A percentile compares a stretch with the other conserved stretches of the same genome.
Evolutionary conservation across 2,329 filamentous ascomycete genomes (phyloP).

Genomic region (Xylaria sp.): DNA sequence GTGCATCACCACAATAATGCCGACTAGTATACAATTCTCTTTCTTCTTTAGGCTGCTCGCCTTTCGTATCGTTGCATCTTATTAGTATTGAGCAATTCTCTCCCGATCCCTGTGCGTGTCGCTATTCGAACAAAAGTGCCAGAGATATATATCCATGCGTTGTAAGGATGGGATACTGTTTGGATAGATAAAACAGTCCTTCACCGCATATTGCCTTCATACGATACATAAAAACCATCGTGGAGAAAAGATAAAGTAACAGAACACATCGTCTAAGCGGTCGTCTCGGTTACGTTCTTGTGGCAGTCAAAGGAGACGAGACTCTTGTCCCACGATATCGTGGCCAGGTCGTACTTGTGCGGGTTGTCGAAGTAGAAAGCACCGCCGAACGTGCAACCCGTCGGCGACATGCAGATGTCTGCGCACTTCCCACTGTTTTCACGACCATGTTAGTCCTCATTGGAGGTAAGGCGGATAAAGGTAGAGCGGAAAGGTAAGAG

Average conservation of each 20-base stretch:
- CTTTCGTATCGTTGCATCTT: not conserved
- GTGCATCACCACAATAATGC: not conserved
- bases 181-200: not conserved
- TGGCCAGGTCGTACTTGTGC: conserved; percentile 60
- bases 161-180: not conserved
- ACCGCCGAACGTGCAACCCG: conserved; percentile 65
- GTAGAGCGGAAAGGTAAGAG: not conserved
- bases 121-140: not conserved
- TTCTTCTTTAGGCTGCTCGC: not conserved
- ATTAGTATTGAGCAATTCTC: not conserved
- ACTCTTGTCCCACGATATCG: conserved; percentile 58
- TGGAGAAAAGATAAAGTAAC: no score
- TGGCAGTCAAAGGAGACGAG: conserved; percentile 55
- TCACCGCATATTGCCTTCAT: not conserved
- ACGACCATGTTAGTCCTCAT: conserved; percentile 12
- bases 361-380: conserved; percentile 58
- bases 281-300: conserved; percentile 39
- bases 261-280: not conserved
- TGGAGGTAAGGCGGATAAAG: not conserved
- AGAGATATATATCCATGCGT: not conserved
- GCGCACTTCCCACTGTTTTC: conserved; percentile 53
- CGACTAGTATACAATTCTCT: not conserved
- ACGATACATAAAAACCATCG: not conserved
- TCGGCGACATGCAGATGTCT: conserved; percentile 60
- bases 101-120: no score